Evolutionary conservation across 2,329 filamentous ascomycete species (phyloP).

Genomic region (Penicillium sp.): DNA sequence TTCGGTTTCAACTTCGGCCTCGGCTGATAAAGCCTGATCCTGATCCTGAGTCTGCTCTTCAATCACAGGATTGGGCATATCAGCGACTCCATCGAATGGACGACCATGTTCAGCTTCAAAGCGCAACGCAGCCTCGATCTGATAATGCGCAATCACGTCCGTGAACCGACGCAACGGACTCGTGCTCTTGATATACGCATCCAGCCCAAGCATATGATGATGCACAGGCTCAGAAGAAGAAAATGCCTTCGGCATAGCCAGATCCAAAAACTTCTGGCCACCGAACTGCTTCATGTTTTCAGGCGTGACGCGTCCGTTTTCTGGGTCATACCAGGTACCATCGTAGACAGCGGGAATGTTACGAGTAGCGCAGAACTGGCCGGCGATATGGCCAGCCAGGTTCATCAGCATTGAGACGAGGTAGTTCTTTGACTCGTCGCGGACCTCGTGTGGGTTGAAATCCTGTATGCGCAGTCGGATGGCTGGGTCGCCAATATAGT

Average conservation of each 20-base stretch:
- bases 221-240: constrained; percentile 49
- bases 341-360: constrained; percentile 39
- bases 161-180: constrained; percentile 62
- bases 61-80: constrained; percentile 8
- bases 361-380: constrained; percentile 36
- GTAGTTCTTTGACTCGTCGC: constrained; percentile 39
- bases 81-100: constrained; percentile 37
- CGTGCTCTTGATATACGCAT: constrained; percentile 59
- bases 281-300: constrained; percentile 45
- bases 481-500: constrained; percentile 44
- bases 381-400: constrained; percentile 47
- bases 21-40: neutral
- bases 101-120: constrained; percentile 52
- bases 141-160: constrained; percentile 64
- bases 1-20: neutral
- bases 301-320: constrained; percentile 41
- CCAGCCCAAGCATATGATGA: constrained; percentile 54
- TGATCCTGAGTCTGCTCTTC: neutral
- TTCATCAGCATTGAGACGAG: constrained; percentile 56
- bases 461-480: constrained; percentile 35
- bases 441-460: constrained; percentile 38
- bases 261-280: constrained; percentile 38
- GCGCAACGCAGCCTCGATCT: constrained; percentile 62
- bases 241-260: constrained; percentile 39
- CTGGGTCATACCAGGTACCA: constrained; percentile 39